phyloP scores from a whole-genome alignment of 768 basidiomycete species.

The Termitomyces eurrhizus region DNA sequence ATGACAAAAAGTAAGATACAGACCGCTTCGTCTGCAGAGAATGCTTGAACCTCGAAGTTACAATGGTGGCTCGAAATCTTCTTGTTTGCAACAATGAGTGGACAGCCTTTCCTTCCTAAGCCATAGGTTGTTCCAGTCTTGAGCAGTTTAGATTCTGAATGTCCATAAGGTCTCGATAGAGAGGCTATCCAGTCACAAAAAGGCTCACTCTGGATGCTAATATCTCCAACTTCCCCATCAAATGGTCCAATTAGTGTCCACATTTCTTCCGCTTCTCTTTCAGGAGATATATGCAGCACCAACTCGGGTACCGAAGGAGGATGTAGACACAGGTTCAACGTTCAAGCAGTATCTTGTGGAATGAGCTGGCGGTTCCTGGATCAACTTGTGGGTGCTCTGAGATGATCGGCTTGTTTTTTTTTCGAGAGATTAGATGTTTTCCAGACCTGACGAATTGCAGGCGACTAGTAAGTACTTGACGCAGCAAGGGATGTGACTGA shows the following conservation, averaged over 20 bases:
- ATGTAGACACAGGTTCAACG: neutral
- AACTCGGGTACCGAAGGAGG: neutral
- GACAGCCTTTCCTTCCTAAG: conserved; percentile 54
- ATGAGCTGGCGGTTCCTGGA: neutral
- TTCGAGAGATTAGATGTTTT: neutral
- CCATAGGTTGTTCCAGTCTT: conserved; percentile 53
- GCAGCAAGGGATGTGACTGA: neutral
- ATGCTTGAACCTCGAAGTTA: conserved; percentile 51
- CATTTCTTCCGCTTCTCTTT: conserved; percentile 28
- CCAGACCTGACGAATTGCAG: neutral
- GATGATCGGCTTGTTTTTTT: neutral
- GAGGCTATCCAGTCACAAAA: neutral
- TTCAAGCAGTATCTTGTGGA: neutral
- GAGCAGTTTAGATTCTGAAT: conserved; percentile 47
- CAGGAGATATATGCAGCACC: neutral
- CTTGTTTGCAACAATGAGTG: conserved; percentile 51
- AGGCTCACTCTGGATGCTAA: conserved; percentile 35
- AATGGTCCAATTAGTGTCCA: conserved; percentile 56
- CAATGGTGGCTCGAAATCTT: conserved; percentile 65
- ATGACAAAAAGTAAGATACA: conserved; percentile 23
- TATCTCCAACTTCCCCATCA: conserved; percentile 37
- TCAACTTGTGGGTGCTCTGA: neutral
- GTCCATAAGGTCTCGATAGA: neutral
- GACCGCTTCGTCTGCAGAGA: conserved; percentile 52
- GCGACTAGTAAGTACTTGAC: neutral